Evolutionary conservation across 2,329 filamentous ascomycete genomes (phyloP), one percentile per base, ranked within the genome.

Genomic region (Colletotrichum somersetense): DNA sequence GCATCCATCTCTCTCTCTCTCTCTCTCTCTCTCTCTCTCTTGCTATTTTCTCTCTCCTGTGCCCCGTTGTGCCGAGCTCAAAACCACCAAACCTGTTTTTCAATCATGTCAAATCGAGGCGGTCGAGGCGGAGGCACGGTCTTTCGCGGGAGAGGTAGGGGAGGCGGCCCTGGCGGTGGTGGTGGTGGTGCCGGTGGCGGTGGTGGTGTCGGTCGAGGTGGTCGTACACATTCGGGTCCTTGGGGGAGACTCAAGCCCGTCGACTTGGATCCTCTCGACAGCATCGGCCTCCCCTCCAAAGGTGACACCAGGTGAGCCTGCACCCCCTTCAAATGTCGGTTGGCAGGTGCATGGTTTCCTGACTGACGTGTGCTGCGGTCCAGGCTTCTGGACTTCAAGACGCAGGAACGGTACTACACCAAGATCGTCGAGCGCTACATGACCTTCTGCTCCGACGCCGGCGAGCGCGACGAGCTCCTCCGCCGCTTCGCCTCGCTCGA

Each of bases 361-460:
- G 42, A 20, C 61, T 74, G 50, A 74, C 57, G 12, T 12, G 42
- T 71, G 65, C 44, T 3, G 11, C 1, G 35, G 1, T 10, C 23
- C 75, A 94, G 92, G 77, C 84, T 95, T 46, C 88, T 93, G 70
- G 91, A 96, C 77, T 85, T 88, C 81, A 94, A 93, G 82, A 89
- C 89, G 10, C 96, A 98, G 82, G 93, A 97, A 80, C 86, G 86
- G 66, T 98, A 96, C 84, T 97, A 96, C 82, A 91, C 91, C 79
- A 93, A 91, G 79, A 97, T 98, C 77, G 91, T 95, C 71, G 92
- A 96, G 79, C 91, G 94, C 61, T 98, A 97, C 83, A 92, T 97
- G 89, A 90, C 90, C 74, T 97, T 97, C 81, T 97, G 95, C 85
- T 93, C 93, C 62, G 87, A 91, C 46, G 90, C 91, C 20, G 89